Evolutionary conservation across 192 early-diverging fungal genomes (phyloP).

Genomic region (Dimargaris verticillata): DNA sequence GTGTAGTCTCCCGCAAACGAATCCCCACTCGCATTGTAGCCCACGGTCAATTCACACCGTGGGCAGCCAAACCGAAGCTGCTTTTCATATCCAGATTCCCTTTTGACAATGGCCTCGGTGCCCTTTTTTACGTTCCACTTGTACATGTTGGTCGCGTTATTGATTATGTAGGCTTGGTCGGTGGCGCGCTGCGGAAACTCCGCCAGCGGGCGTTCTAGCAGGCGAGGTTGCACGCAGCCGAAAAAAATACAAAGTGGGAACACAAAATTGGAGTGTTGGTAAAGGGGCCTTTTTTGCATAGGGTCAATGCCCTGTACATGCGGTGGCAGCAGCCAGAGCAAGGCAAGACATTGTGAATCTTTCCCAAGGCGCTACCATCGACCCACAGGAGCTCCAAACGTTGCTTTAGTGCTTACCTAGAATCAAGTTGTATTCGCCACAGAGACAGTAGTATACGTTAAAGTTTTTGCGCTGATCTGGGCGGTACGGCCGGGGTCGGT

Average conservation of each 20-base stretch:
- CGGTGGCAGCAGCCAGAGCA: background rate
- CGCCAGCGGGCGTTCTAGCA: background rate
- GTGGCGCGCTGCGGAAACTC: background rate
- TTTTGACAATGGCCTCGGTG: background rate
- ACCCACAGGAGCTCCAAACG: no score
- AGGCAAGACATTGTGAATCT: background rate
- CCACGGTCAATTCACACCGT: background rate
- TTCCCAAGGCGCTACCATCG: background rate
- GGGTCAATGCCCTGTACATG: background rate
- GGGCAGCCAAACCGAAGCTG: background rate
- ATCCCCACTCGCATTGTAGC: background rate
- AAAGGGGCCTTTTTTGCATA: background rate
- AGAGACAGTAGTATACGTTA: constrained; percentile 1
- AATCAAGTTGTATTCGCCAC: constrained; percentile 5
- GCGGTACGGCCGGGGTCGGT: background rate
- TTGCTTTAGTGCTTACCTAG: no score
- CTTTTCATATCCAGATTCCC: background rate
- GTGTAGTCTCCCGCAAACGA: constrained; percentile 5
- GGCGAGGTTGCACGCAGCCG: background rate
- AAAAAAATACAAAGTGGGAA: background rate
- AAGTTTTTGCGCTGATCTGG: background rate
- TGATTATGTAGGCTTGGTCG: background rate
- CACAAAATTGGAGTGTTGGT: background rate
- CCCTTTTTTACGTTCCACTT: constrained; percentile 2
- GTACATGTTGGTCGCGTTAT: background rate